phyloP scores from a whole-genome alignment of 2,329 filamentous ascomycete species.

The Fusarium sp. region DNA sequence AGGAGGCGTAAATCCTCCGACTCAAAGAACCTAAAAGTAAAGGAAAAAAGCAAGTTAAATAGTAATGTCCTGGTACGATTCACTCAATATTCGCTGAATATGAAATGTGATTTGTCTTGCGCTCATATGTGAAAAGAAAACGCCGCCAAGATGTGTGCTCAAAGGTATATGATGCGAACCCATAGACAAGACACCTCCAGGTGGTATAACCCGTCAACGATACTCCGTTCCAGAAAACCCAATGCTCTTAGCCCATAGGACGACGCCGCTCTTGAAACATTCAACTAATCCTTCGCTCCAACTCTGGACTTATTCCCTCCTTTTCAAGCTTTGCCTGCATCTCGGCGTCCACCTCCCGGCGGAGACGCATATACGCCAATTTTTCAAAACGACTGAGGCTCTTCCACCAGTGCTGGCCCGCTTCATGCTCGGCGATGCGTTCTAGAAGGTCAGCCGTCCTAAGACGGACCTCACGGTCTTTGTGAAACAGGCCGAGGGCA shows the following conservation, averaged over 20 bases:
- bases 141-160: conserved; percentile 40
- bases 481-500: conserved; percentile 91
- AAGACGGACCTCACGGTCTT: conserved; percentile 80
- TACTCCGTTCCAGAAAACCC: conserved; percentile 25
- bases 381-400: conserved; percentile 88
- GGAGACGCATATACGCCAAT: conserved; percentile 82
- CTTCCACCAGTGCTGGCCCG: conserved; percentile 92
- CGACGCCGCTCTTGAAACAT: conserved; percentile 11
- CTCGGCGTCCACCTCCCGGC: conserved; percentile 71
- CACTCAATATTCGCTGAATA: conserved; percentile 17
- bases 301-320: conserved; percentile 54
- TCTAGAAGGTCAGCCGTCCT: conserved; percentile 84
- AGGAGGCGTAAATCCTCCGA: background rate
- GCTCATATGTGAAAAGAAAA: conserved; percentile 37
- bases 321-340: conserved; percentile 59
- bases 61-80: conserved; percentile 20
- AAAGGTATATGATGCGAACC: conserved; percentile 34
- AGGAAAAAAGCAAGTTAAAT: conserved; percentile 33
- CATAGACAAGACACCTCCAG: conserved; percentile 34
- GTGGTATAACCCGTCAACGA: conserved; percentile 28
- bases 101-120: conserved; percentile 14
- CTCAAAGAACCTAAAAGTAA: conserved; percentile 24
- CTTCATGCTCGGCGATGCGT: conserved; percentile 85
- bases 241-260: conserved; percentile 11
- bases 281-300: conserved; percentile 64